Evolutionary conservation across 495 filamentous ascomycete genomes (phyloP).

Genomic region (Bombardia bombarda): DNA sequence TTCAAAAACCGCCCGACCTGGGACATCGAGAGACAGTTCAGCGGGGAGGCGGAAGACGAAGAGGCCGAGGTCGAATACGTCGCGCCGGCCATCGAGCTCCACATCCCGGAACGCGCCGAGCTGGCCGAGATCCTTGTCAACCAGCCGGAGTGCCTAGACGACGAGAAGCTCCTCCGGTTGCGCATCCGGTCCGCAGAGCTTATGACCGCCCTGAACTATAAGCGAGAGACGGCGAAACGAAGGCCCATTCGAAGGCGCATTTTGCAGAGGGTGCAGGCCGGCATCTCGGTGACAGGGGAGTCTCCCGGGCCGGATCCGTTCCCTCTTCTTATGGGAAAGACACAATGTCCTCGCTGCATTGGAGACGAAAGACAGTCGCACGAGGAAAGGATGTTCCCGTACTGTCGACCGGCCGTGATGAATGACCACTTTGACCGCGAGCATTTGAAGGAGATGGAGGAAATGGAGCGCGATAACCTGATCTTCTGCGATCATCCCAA

Average conservation of each 20-base stretch:
- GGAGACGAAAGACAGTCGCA: slow-evolving; percentile 1
- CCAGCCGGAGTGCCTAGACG: too few relatives aligned
- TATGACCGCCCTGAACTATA: background rate
- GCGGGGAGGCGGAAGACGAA: too few relatives aligned
- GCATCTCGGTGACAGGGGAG: background rate
- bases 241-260: too few relatives aligned
- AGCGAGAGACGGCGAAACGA: background rate
- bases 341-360: slow-evolving; percentile 4
- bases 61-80: too few relatives aligned
- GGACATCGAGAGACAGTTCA: slow-evolving; percentile 25
- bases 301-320: slow-evolving; percentile 2
- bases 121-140: too few relatives aligned
- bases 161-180: too few relatives aligned
- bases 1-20: slow-evolving; percentile 17
- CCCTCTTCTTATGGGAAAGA: background rate
- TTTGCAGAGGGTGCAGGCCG: slow-evolving; percentile 1
- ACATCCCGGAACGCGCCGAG: too few relatives aligned
- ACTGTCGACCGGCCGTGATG: background rate
- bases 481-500: slow-evolving; percentile 2
- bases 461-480: background rate
- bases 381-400: slow-evolving; percentile 2
- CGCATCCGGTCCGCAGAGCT: too few relatives aligned
- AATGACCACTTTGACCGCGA: slow-evolving; percentile 1
- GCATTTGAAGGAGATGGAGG: background rate
- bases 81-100: too few relatives aligned